phyloP scores from a whole-genome alignment of 2,329 filamentous ascomycete genomes.

The Fusarium equiseti region DNA sequence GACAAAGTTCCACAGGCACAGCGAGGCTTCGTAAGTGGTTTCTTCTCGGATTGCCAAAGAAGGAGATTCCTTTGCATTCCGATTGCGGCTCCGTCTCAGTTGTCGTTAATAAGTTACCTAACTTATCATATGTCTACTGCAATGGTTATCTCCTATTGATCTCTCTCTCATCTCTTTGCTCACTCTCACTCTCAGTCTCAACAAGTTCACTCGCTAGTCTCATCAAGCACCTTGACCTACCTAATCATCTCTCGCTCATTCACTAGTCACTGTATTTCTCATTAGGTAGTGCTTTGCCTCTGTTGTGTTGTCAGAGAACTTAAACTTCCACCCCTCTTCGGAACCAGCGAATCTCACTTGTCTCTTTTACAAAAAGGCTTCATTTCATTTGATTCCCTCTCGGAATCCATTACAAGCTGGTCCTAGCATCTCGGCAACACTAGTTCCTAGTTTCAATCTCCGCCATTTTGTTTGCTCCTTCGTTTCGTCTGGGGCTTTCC shows the following conservation, averaged over 20 bases:
- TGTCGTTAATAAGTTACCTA: neutral
- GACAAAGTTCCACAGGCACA: constrained; percentile 18
- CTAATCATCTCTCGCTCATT: constrained; percentile 30
- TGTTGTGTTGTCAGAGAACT: constrained; percentile 2
- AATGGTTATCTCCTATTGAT: constrained; percentile 9
- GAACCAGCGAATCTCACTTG: constrained; percentile 8
- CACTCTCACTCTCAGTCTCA: constrained; percentile 3
- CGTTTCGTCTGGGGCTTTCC: constrained; percentile 33
- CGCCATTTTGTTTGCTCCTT: constrained; percentile 31
- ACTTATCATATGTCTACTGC: neutral
- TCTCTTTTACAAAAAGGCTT: constrained; percentile 15
- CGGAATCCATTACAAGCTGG: constrained; percentile 21
- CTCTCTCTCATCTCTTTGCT: neutral
- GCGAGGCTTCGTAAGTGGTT: constrained; percentile 26
- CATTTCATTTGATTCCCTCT: neutral
- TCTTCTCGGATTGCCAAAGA: constrained; percentile 29
- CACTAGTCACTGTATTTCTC: constrained; percentile 12
- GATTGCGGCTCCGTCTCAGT: constrained; percentile 22
- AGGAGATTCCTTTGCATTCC: constrained; percentile 20
- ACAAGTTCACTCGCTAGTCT: constrained; percentile 16
- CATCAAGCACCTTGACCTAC: neutral
- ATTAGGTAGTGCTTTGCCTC: neutral
- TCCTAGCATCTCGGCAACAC: constrained; percentile 41
- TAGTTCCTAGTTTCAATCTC: constrained; percentile 43
- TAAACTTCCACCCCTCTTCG: constrained; percentile 9